Evolutionary conservation across 176 grass and related monocot genomes (phyloP).

Genomic region (Cocos nucifera): DNA sequence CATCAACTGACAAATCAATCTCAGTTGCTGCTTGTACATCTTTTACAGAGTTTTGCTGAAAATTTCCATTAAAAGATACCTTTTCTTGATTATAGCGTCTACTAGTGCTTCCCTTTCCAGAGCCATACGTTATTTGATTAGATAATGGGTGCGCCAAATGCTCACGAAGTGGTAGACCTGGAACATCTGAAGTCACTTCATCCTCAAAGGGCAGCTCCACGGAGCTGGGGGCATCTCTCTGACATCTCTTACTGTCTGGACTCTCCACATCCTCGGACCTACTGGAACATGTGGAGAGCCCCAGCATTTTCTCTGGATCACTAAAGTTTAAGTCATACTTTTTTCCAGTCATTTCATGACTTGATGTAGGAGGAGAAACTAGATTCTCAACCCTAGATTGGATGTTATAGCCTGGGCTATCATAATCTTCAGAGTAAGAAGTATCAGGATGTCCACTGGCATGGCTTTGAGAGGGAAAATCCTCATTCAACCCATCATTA

Average conservation of each 20-base stretch:
- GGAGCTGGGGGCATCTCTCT: slow-evolving; percentile 26
- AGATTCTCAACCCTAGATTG: slow-evolving; percentile 37
- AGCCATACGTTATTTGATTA: slow-evolving; percentile 24
- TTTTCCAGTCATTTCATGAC: slow-evolving; percentile 23
- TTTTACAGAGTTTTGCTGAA: slow-evolving; percentile 19
- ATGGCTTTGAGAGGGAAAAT: background rate
- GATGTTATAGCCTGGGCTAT: slow-evolving; percentile 28
- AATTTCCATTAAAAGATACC: slow-evolving; percentile 7
- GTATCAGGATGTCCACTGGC: background rate
- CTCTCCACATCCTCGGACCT: slow-evolving; percentile 34
- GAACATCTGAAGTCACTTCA: slow-evolving; percentile 18
- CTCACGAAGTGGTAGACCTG: slow-evolving; percentile 25
- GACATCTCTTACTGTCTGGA: slow-evolving; percentile 43
- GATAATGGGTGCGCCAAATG: slow-evolving; percentile 42
- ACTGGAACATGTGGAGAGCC: slow-evolving; percentile 18
- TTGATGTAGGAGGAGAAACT: slow-evolving; percentile 23
- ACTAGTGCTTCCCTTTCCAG: slow-evolving; percentile 1
- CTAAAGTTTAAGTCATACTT: slow-evolving; percentile 35
- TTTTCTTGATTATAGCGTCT: slow-evolving; percentile 5
- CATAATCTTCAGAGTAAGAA: slow-evolving; percentile 39
- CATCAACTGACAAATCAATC: slow-evolving; percentile 53
- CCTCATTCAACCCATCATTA: slow-evolving; percentile 9
- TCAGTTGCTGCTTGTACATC: slow-evolving; percentile 30
- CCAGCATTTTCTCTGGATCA: slow-evolving; percentile 30
- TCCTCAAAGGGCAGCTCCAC: slow-evolving; percentile 22